Percentiles rank a stretch among this genome's conserved stretches.
Conservation (phyloP, 2,329 filamentous ascomycete species). For the Pseudogymnoascus sp. region DNA sequence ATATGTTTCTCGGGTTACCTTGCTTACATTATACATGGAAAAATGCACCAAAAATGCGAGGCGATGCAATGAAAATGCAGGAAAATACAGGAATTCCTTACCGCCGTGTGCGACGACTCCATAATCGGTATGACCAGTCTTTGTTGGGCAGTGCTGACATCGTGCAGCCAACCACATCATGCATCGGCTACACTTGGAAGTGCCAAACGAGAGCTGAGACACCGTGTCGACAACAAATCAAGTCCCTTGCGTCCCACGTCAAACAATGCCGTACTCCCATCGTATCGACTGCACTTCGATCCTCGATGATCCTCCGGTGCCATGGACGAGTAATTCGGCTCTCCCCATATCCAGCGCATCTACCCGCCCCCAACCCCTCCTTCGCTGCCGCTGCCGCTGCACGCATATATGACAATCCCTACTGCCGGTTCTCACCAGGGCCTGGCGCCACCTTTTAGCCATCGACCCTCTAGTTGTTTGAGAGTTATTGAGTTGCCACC, state of each 20-base stretch:
- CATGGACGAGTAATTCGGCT: background rate
- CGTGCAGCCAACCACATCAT: background rate
- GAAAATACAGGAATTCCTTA: background rate
- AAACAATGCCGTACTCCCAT: background rate
- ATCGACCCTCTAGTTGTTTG: background rate
- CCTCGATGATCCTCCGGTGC: background rate
- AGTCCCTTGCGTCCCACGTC: background rate
- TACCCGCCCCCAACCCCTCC: background rate
- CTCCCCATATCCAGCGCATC: background rate
- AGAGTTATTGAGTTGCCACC: background rate
- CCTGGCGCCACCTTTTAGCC: background rate
- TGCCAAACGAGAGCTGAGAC: slow-evolving; percentile 7
- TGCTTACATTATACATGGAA: background rate
- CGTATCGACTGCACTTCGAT: background rate
- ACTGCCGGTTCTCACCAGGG: background rate
- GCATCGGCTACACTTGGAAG: background rate
- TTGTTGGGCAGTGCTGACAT: background rate
- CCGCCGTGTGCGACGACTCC: background rate
- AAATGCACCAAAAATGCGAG: background rate
- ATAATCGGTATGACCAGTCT: background rate
- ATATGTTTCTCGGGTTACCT: background rate
- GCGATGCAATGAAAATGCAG: background rate
- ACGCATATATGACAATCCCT: slow-evolving; percentile 5
- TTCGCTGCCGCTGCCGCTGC: background rate
- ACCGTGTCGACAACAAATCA: background rate